Evolutionary conservation across 208 protist species (phyloP), one percentile per base, ranked within the genome.

Genomic region (Acanthamoeba culbertsoni): DNA sequence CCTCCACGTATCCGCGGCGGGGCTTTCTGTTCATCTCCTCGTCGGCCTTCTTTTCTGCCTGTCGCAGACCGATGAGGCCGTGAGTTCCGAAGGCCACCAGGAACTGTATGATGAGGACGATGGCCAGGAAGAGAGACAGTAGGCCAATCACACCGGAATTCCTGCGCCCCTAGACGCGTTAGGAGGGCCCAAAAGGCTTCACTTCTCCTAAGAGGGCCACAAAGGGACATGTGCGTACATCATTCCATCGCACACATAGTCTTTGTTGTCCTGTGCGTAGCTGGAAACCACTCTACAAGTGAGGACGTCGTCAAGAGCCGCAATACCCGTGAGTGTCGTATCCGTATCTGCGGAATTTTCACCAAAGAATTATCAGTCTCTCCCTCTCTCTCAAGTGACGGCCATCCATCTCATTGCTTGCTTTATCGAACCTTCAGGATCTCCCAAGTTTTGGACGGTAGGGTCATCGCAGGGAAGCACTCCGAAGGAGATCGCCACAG

Each of bases 1-100:
- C 73, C 73, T 84, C 73, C 43, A 84, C 73, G 73, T 84, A 84
- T 20, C 43, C 73, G 31, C 73, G 73, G 73, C 73, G 73, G 73
- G 73, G 73, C 73, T 84, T 75, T n/a, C n/a, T n/a, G 63, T 75
- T 84, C 73, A 84, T 84, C 73, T 84, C 73, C 73, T 84, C 73
- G 43, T 84, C 73, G 28, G 28, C 73, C 73, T 84, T 53, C 14
- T 33, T 23, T 33, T 84, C 73, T 43, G 46, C 31, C 28, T 55
- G 46, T n/a, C n/a, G 26, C 26, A 84, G 73, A 28, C 73, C 73
- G 73, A 84, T 51, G 43, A 84, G 12, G 23, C 73, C 73, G 45
- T 84, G 73, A 10, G 73, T 84, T 26, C 73, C 73, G 45, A 84
- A 84, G 43, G 73, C 18, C 28, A 84, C 40, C 5, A 84, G 73